These are phyloP conservation scores for Bryum argenteum DNA, from an alignment of 225 moss, liverwort and hornwort species.

Conservation along the genomic window DNA sequence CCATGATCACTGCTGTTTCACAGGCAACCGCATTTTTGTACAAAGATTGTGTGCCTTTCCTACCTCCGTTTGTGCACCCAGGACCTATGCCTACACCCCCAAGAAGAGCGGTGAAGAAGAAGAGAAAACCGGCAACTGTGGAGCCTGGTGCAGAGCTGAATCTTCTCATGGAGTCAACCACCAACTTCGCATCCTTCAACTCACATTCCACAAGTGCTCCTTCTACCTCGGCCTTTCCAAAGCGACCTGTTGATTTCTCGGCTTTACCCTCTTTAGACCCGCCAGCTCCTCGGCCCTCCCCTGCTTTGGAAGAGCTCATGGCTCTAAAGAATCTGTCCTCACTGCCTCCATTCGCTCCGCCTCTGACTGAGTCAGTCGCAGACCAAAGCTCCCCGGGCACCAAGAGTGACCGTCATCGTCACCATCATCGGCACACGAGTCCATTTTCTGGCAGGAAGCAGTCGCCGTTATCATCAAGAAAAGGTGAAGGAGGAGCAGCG, in stretches of 20 bases:
- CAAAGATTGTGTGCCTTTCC: slow-evolving; percentile 61
- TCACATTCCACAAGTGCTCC: slow-evolving; percentile 39
- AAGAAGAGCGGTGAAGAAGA: slow-evolving; percentile 56
- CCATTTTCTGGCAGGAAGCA: slow-evolving; percentile 26
- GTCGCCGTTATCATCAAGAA: neutral
- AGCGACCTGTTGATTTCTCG: slow-evolving; percentile 67
- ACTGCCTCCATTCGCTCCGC: slow-evolving; percentile 40
- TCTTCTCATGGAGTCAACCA: slow-evolving; percentile 36
- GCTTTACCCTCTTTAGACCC: slow-evolving; percentile 64
- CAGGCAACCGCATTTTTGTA: slow-evolving; percentile 81
- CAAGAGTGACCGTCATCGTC: slow-evolving; percentile 4
- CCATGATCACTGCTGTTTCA: slow-evolving; percentile 87
- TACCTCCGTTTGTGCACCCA: slow-evolving; percentile 81
- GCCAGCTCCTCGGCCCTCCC: slow-evolving; percentile 52
- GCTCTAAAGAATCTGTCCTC: slow-evolving; percentile 55
- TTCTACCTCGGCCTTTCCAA: slow-evolving; percentile 39
- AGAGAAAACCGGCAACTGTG: slow-evolving; percentile 28
- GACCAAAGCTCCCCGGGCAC: slow-evolving; percentile 3
- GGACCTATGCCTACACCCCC: slow-evolving; percentile 68
- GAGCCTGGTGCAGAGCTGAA: slow-evolving; percentile 38
- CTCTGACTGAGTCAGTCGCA: slow-evolving; percentile 40
- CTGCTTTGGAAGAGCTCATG: slow-evolving; percentile 77
- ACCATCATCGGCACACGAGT: slow-evolving; percentile 21
- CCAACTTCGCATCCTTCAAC: slow-evolving; percentile 41
- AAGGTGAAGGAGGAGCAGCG: slow-evolving; percentile 32